A percentile compares a stretch with the other conserved stretches of the same genome.
These are phyloP conservation scores for Chalciporus piperatus DNA, from an alignment of 768 basidiomycete species.

Conservation along the genomic window DNA sequence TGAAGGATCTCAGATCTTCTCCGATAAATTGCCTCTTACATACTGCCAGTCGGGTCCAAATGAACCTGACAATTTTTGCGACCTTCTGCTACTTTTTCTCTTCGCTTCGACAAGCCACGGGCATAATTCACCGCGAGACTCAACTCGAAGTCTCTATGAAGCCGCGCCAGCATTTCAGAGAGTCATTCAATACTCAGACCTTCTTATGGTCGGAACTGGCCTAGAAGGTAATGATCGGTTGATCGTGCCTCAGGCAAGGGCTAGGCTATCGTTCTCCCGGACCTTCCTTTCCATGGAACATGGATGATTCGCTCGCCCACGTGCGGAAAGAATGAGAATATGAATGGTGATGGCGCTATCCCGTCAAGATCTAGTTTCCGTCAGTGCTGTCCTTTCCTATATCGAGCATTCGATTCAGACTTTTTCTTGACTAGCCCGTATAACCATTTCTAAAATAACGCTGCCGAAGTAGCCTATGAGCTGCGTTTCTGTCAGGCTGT, in stretches of 20 bases:
- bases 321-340: constrained; percentile 3
- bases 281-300: constrained; percentile 11
- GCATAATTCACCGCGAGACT: no score
- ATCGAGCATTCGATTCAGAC: constrained; percentile 17
- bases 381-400: constrained; percentile 21
- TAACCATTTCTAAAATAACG: constrained; percentile 30
- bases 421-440: constrained; percentile 21
- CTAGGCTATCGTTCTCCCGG: constrained; percentile 11
- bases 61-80: neutral
- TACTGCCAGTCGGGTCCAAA: neutral
- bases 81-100: neutral
- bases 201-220: neutral
- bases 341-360: constrained; percentile 13
- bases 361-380: constrained; percentile 6
- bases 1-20: neutral
- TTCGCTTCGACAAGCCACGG: neutral
- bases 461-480: constrained; percentile 20
- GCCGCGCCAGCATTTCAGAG: no score
- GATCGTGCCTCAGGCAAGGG: constrained; percentile 9
- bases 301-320: constrained; percentile 12
- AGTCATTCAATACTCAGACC: neutral
- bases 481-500: constrained; percentile 30
- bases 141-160: no score
- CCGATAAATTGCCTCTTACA: neutral
- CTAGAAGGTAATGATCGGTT: neutral